phyloP scores from a whole-genome alignment of 1,139 yeast genomes.

The Yamadazyma siamensis region DNA sequence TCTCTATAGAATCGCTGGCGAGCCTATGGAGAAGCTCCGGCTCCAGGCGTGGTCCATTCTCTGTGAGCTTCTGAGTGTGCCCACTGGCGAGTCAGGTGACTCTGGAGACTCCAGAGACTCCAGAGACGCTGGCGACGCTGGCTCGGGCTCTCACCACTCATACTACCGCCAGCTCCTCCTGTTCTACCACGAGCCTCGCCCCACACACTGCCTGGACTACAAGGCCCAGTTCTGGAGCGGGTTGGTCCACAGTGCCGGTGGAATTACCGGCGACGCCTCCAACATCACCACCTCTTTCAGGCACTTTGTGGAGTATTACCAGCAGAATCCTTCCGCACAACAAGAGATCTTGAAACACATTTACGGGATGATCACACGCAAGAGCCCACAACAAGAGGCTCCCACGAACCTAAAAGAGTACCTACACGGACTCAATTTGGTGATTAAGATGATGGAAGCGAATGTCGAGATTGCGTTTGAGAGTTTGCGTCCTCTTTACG shows the following conservation, averaged over 20 bases:
- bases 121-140: no score
- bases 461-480: conserved; percentile 19
- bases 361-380: conserved; percentile 14
- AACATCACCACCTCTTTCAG: conserved; percentile 45
- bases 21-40: conserved; percentile 33
- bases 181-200: conserved; percentile 14
- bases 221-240: conserved; percentile 65
- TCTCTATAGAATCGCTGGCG: conserved; percentile 52
- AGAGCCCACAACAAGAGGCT: conserved; percentile 7
- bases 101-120: no score
- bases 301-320: conserved; percentile 32
- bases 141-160: no score
- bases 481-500: conserved; percentile 39
- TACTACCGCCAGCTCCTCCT: conserved; percentile 27
- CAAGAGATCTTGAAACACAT: conserved; percentile 10
- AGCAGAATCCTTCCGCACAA: conserved; percentile 5
- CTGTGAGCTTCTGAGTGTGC: not conserved
- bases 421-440: conserved; percentile 17
- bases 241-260: conserved; percentile 55
- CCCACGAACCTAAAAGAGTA: conserved; percentile 11
- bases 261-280: conserved; percentile 50
- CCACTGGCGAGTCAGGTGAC: conserved; percentile 6
- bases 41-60: conserved; percentile 20
- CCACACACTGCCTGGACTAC: no score
- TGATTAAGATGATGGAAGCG: conserved; percentile 40